A percentile compares a stretch with the other conserved stretches of the same genome.
Conservation (phyloP, 164 flowering plant species). For the Nymphaea thermarum region DNA sequence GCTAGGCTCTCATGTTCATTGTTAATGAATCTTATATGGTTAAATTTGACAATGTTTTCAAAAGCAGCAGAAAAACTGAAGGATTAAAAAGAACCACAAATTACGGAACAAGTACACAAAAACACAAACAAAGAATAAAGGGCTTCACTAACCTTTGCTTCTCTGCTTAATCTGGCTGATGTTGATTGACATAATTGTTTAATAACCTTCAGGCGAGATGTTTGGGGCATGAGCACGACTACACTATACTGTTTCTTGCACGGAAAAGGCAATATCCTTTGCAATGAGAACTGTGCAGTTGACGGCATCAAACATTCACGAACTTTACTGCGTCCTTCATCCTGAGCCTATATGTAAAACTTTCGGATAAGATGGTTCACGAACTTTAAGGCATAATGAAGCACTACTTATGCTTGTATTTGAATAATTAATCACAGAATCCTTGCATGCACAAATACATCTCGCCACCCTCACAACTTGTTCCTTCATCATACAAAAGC, state of each 20-base stretch:
- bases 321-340: constrained; percentile 62
- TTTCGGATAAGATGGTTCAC: background rate
- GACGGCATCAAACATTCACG: constrained; percentile 44
- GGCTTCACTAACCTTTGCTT: constrained; percentile 44
- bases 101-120: background rate
- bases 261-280: constrained; percentile 65
- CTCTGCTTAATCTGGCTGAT: constrained; percentile 14
- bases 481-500: too few species aligned
- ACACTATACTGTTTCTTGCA: constrained; percentile 75
- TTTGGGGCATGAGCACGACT: constrained; percentile 76
- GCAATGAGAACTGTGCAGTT: constrained; percentile 56
- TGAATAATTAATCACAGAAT: too few species aligned
- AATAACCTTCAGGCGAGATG: constrained; percentile 24
- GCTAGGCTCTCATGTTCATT: too few species aligned
- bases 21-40: too few species aligned
- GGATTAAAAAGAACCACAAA: background rate
- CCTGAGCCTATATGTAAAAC: constrained; percentile 43
- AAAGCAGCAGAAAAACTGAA: too few species aligned
- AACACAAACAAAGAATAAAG: background rate
- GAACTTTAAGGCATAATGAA: too few species aligned
- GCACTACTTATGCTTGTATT: too few species aligned
- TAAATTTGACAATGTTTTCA: too few species aligned
- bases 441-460: too few species aligned
- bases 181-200: constrained; percentile 27
- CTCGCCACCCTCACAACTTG: too few species aligned